These are phyloP conservation scores for Bolboschoenoplectus hybrid DNA, from an alignment of 202 grass and related monocot species.

Conservation along the genomic window DNA sequence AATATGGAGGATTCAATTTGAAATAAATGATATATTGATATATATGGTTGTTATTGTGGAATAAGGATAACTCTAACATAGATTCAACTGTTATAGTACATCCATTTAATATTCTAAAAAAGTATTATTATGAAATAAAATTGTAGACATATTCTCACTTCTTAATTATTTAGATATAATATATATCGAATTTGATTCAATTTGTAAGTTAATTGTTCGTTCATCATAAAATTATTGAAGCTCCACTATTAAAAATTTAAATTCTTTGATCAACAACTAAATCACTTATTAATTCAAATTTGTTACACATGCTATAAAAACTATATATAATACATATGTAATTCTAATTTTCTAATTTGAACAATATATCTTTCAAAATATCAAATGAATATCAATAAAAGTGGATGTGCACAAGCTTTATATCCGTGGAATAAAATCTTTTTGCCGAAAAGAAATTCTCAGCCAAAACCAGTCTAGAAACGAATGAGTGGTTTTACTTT, in stretches of 20 bases:
- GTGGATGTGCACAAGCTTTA: neutral
- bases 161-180: neutral
- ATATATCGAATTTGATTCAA: neutral
- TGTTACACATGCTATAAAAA: neutral
- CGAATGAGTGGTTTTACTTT: conserved; percentile 28
- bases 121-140: neutral
- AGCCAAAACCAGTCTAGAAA: neutral
- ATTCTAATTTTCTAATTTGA: neutral
- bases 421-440: conserved; percentile 27
- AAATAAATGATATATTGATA: neutral
- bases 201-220: neutral
- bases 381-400: neutral
- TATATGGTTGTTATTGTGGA: neutral
- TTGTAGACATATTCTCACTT: neutral
- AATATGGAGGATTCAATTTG: neutral
- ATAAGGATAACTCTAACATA: neutral
- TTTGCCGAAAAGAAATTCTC: neutral
- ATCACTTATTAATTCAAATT: neutral
- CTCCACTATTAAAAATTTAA: neutral
- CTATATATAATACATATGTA: neutral
- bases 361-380: neutral
- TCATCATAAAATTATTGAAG: neutral
- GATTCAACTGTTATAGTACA: neutral
- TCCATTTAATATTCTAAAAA: neutral
- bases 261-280: neutral